Evolutionary conservation across 1,284 basidiomycete species (phyloP).

Genomic region (Microbotryum scabiosae): DNA sequence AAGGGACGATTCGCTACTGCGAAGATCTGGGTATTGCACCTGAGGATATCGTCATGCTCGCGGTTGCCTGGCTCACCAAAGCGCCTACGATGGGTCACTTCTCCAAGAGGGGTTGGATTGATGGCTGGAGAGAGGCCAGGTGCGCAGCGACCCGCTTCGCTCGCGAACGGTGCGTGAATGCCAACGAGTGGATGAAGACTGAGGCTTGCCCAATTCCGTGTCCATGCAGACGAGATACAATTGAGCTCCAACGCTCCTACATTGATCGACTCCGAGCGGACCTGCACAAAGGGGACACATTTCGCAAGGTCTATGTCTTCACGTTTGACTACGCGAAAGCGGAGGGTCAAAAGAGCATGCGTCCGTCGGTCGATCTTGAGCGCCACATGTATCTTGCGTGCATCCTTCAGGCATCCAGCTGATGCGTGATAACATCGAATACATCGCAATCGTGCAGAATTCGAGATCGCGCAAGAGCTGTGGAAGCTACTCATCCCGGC

Average conservation of each 20-base stretch:
- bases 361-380: constrained; percentile 32
- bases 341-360: constrained; percentile 54
- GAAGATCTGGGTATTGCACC: constrained; percentile 58
- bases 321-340: constrained; percentile 77
- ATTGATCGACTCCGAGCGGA: constrained; percentile 55
- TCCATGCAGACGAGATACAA: constrained; percentile 56
- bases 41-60: constrained; percentile 66
- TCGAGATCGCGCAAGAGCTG: constrained; percentile 68
- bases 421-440: neutral
- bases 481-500: constrained; percentile 77
- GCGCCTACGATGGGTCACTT: constrained; percentile 66
- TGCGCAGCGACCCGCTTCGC: neutral
- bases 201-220: constrained; percentile 29
- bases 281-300: constrained; percentile 65
- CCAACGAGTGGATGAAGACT: constrained; percentile 46
- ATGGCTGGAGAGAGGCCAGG: constrained; percentile 59
- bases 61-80: constrained; percentile 66
- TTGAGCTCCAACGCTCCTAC: constrained; percentile 56
- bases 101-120: constrained; percentile 63
- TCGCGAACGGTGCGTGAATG: neutral
- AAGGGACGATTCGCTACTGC: constrained; percentile 67
- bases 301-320: constrained; percentile 76
- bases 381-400: neutral
- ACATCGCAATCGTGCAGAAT: constrained; percentile 42
- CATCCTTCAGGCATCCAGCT: neutral